Base-by-base conservation (phyloP, 495 filamentous ascomycete genomes). In the Daldinia loculata region DNA sequence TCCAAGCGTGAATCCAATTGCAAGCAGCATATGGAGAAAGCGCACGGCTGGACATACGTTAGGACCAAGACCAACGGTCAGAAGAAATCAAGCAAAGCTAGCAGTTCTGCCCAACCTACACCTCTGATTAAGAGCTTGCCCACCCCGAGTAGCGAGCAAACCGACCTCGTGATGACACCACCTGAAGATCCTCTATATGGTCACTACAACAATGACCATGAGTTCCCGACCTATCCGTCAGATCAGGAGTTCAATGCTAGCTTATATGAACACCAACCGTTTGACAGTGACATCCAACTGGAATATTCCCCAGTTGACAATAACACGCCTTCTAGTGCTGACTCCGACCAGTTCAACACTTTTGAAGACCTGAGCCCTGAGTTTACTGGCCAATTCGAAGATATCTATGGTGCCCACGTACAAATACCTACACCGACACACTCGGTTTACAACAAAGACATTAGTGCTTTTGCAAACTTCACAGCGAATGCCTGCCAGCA, bases 11-110 rank as follows among this genome's bases (percentile, higher is more conserved):
- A 97, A 82, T 95, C 92, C 78, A 99, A 99, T 81, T 97, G 93
- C 88, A 98, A 98, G 80, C 95, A 99, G 80, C 95, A 99, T 80
- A 99, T 99, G 95, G 95, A 99, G 83, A 99, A 98, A 79, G 90
- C 93, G 0, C 95, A 99, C 74, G 89, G 89, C 48, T 98, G 93
- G 89, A 83, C 84, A 4, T 99, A 99, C 69, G 88, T 92, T 69
- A 91, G 95, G 39, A 93, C 93, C 56, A 97, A 97, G 86, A 93
- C 91, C 81, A 97, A 97, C 71, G 90, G 89, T 45, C 89, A 90
- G 73, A 87, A 85, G 77, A 76, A 80, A 30, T 75, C 75, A 38
- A 84, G 82, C 76, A 84, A 84, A 56, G 74, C 71, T 8, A 71
- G 76, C 26, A 79, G 80, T 67, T 74, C 77, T 15, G 80, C 80